These are phyloP conservation scores for Leccinum pachyderme DNA, from an alignment of 1,284 basidiomycete species.

Conservation along the genomic window DNA sequence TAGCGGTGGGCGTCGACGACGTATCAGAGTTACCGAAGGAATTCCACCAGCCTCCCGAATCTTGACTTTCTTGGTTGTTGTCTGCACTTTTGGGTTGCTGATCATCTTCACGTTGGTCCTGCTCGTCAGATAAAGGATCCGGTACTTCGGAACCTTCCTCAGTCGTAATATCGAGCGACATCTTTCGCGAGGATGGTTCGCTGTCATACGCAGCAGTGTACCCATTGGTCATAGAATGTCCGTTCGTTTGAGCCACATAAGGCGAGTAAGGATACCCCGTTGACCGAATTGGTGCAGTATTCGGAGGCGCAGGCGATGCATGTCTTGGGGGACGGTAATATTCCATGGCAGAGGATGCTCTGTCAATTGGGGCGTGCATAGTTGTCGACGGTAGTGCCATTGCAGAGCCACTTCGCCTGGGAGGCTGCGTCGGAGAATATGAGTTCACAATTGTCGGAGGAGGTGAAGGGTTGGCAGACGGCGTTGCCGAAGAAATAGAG, in stretches of 20 bases:
- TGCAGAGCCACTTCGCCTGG: constrained; percentile 62
- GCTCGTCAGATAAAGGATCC: constrained; percentile 1
- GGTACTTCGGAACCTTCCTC: constrained; percentile 34
- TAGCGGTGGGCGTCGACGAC: constrained; percentile 62
- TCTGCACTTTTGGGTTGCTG: constrained; percentile 4
- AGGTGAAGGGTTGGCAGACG: constrained; percentile 71
- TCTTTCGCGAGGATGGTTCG: constrained; percentile 28
- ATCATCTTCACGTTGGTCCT: constrained; percentile 2
- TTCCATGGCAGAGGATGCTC: constrained; percentile 77
- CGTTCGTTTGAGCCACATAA: constrained; percentile 36
- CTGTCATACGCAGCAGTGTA: constrained; percentile 26
- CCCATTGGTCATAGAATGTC: constrained; percentile 23
- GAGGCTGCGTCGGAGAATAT: constrained; percentile 42
- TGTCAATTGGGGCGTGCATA: constrained; percentile 53
- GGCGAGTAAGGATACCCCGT: constrained; percentile 21
- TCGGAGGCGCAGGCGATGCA: constrained; percentile 43
- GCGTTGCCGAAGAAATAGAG: constrained; percentile 82
- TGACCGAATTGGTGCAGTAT: constrained; percentile 30
- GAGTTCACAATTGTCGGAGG: constrained; percentile 56
- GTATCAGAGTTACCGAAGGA: constrained; percentile 47
- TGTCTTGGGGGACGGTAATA: constrained; percentile 50
- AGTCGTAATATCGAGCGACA: constrained; percentile 33
- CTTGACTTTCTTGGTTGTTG: constrained; percentile 33
- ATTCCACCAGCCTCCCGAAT: constrained; percentile 61
- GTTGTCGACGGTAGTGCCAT: constrained; percentile 50